Evolutionary conservation across 2,329 filamentous ascomycete species (phyloP), one percentile per base, ranked within the genome.

Genomic region (Penicillium frequentans): DNA sequence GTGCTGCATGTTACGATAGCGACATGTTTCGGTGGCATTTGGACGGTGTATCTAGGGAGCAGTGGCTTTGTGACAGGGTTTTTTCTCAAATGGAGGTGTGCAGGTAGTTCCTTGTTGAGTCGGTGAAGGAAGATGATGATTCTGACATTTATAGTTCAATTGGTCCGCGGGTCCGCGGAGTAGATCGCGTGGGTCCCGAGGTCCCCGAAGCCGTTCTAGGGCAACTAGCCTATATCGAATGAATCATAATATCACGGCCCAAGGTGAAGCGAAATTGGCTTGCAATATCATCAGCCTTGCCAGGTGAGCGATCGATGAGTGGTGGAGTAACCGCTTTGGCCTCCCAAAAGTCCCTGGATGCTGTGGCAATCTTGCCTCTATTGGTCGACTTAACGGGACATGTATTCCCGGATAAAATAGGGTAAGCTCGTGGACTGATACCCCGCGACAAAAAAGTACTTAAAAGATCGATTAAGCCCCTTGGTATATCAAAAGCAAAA

Each of bases 1-100:
- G 70, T 71, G 46, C 70, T 73, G 66, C 73, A 66, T 52, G 72
- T 69, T 29, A 76, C 71, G 44, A 76, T 60, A 44, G 70, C 74
- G 57, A 76, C 67, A 6, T 52, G 55, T 54, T 66, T 67, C n/a
- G 65, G 50, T 1, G 63, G 60, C 63, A 67, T 67, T 46, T 26
- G n/a, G 35, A 39, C 45, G 29, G 9, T 21, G 23, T 6, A 16
- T 48, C 27, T 4, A 27, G 24, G 24, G 1, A 13, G 3, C 11
- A 21, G 26, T 47, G 24, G 44, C 26, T 19, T 29, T 29, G 8
- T 42, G 19, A 42, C 19, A 42, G 5, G 11, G 39, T 5, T 13
- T 11, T 21, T 21, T 14, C 23, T 23, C 11, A 3, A 13, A 42
- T 21, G 10, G 9, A 23, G 19, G 19, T 14, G 10, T 39, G 35